A percentile compares a stretch with the other conserved stretches of the same genome.
Evolutionary conservation across 192 early-diverging fungal species (phyloP).

Genomic region (Backusella liffmaniae): DNA sequence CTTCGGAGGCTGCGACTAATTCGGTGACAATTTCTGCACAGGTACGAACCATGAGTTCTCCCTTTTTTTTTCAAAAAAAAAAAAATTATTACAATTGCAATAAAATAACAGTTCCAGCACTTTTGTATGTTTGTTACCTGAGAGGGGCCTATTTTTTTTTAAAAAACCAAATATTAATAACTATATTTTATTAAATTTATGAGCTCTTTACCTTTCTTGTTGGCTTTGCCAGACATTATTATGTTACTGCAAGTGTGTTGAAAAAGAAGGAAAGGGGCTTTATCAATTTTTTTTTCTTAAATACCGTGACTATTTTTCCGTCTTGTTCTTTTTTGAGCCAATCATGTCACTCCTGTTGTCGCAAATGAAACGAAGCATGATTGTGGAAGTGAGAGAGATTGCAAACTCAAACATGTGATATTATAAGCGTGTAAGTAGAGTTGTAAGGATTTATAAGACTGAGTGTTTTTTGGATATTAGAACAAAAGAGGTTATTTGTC

Average conservation of each 20-base stretch:
- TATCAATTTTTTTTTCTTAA: not conserved
- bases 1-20: constrained; percentile 68
- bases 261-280: not conserved
- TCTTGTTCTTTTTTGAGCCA: not conserved
- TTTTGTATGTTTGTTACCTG: constrained; percentile 18
- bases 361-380: not conserved
- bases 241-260: not conserved
- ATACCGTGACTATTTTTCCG: not conserved
- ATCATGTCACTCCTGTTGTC: not conserved
- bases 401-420: not conserved
- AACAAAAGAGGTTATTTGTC: not conserved
- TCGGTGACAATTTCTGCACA: constrained; percentile 92
- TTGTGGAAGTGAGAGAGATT: not conserved
- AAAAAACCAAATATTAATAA: not conserved
- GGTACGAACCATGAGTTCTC: constrained; percentile 81
- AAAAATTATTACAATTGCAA: not conserved
- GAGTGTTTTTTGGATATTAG: not conserved
- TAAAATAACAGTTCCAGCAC: not conserved
- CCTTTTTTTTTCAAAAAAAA: constrained; percentile 22
- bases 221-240: not conserved
- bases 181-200: not conserved
- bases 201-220: not conserved
- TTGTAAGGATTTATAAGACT: too few relatives aligned
- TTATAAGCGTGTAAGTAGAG: not conserved
- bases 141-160: constrained; percentile 16